Conservation (phyloP, 148 eudicot genomes). For the Oxyria digyna region DNA sequence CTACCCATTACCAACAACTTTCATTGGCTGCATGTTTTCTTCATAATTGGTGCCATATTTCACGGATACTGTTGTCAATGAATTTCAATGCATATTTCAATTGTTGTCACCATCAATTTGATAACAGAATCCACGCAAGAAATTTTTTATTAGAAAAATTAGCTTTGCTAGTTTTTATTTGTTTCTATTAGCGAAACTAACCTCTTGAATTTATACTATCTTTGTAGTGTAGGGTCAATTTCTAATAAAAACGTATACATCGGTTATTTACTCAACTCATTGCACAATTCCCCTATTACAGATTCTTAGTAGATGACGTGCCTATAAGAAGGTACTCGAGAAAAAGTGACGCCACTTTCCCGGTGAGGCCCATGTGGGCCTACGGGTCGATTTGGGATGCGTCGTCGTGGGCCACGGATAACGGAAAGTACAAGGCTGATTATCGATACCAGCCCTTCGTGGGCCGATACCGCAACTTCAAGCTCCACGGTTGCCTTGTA, state of each 20-base stretch:
- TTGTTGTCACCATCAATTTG: neutral
- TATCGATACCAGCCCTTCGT: slow-evolving; percentile 80
- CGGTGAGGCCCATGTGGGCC: slow-evolving; percentile 86
- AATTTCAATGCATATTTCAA: neutral
- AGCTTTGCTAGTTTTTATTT: too few species aligned
- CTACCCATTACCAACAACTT: too few species aligned
- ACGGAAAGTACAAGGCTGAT: slow-evolving; percentile 84
- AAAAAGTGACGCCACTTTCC: slow-evolving; percentile 69
- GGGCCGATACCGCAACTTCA: slow-evolving; percentile 60
- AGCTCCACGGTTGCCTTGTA: slow-evolving; percentile 66
- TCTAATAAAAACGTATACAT: too few species aligned
- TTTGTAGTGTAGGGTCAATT: too few species aligned
- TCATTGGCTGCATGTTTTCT: too few species aligned
- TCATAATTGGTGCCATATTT: neutral
- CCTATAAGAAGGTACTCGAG: slow-evolving; percentile 83
- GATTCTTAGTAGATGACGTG: slow-evolving; percentile 90
- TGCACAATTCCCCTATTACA: slow-evolving; percentile 6
- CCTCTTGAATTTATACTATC: too few species aligned
- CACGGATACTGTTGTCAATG: neutral
- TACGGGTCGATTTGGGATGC: slow-evolving; percentile 99
- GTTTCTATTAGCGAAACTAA: too few species aligned
- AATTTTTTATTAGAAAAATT: too few species aligned
- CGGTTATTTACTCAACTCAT: neutral
- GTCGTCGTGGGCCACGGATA: slow-evolving; percentile 93
- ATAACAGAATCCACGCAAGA: too few species aligned